Conservation (phyloP, 2,329 filamentous ascomycete genomes). For the Dothideomycetes sp. region DNA sequence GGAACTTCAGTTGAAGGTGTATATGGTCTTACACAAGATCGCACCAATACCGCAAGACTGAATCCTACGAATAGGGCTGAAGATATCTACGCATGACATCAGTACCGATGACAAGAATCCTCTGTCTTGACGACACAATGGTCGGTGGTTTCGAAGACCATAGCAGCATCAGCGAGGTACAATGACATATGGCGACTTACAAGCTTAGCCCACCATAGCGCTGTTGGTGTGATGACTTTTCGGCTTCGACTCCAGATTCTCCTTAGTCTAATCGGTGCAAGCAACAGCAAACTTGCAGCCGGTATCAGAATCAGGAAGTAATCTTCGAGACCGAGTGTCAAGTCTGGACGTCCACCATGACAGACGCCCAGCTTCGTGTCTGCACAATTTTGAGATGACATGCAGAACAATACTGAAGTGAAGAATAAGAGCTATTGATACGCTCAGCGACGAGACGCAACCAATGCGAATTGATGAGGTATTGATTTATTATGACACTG, state of each 20-base stretch:
- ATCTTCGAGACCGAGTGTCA: slow-evolving; percentile 24
- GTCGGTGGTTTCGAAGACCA: slow-evolving; percentile 1
- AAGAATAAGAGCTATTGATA: no score
- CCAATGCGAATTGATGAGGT: no score
- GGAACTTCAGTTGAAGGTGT: slow-evolving; percentile 18
- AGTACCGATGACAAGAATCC: neutral
- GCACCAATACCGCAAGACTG: slow-evolving; percentile 18
- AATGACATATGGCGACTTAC: slow-evolving; percentile 15
- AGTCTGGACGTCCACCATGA: slow-evolving; percentile 15
- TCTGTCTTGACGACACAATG: neutral
- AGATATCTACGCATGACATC: slow-evolving; percentile 6
- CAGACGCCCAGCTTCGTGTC: slow-evolving; percentile 1
- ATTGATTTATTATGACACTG: no score
- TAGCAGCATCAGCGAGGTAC: no score
- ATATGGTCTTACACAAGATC: slow-evolving; percentile 8
- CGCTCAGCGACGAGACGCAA: no score
- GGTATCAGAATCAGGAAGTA: slow-evolving; percentile 23
- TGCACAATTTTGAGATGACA: slow-evolving; percentile 2
- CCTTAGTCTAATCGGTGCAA: slow-evolving; percentile 22
- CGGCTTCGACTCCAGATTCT: slow-evolving; percentile 19
- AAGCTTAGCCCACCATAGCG: slow-evolving; percentile 20
- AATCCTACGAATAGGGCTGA: slow-evolving; percentile 19
- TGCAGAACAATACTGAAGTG: no score
- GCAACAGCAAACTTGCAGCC: slow-evolving; percentile 20
- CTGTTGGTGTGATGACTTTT: slow-evolving; percentile 18